Conservation (phyloP, 176 grass and related monocot species). For the Pontederia paniculata region DNA sequence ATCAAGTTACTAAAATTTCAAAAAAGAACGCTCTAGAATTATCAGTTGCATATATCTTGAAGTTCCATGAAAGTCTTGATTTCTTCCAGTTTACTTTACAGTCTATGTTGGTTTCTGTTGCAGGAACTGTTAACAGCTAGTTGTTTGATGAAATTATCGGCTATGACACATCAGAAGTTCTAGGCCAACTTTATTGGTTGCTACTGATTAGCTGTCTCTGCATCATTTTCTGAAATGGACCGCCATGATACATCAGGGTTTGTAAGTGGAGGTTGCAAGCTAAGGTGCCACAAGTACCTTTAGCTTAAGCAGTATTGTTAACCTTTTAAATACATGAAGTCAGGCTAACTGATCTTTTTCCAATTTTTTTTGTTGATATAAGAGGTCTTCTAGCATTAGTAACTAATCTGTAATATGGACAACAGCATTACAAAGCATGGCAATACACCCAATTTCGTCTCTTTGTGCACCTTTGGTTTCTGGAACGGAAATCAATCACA, state of each 20-base stretch:
- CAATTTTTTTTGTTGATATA: slow-evolving; percentile 28
- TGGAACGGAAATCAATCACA: no score
- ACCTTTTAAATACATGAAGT: slow-evolving; percentile 36
- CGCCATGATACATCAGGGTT: slow-evolving; percentile 66
- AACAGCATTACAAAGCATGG: slow-evolving; percentile 22
- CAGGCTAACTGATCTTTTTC: slow-evolving; percentile 41
- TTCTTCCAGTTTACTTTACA: no score
- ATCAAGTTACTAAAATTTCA: no score
- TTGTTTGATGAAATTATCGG: no score
- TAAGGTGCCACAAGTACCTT: slow-evolving; percentile 18
- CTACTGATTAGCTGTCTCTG: background rate
- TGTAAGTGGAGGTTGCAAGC: slow-evolving; percentile 73
- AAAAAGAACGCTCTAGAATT: no score
- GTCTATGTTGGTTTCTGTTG: no score
- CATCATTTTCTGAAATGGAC: slow-evolving; percentile 49
- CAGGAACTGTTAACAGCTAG: no score
- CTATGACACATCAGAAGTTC: slow-evolving; percentile 15
- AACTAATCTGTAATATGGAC: slow-evolving; percentile 47
- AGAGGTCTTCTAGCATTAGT: slow-evolving; percentile 13
- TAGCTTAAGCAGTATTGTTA: slow-evolving; percentile 33
- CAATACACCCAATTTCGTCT: slow-evolving; percentile 24
- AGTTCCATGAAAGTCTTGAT: no score
- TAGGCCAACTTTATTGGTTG: slow-evolving; percentile 23
- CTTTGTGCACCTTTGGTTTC: slow-evolving; percentile 11
- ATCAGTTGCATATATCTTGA: no score